These are phyloP conservation scores for Fomitopsis palustris DNA, from an alignment of 1,284 basidiomycete genomes.

Conservation along the genomic window DNA sequence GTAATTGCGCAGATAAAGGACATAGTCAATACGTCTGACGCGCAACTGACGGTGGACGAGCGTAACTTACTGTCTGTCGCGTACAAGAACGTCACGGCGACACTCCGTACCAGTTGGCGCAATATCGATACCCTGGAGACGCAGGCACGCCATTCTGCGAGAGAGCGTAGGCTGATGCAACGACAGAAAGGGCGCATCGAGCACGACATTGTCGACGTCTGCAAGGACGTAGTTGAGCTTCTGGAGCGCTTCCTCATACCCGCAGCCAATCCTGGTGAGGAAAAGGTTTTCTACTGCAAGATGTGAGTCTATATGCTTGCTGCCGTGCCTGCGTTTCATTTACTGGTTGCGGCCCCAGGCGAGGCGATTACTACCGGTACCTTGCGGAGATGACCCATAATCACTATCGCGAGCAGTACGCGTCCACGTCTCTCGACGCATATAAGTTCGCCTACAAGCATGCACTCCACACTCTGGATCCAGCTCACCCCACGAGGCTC, in stretches of 20 bases:
- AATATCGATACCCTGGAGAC: slow-evolving; percentile 54
- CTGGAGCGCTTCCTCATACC: slow-evolving; percentile 53
- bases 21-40: slow-evolving; percentile 45
- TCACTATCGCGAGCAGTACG: slow-evolving; percentile 44
- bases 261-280: slow-evolving; percentile 54
- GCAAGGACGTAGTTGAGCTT: slow-evolving; percentile 55
- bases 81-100: slow-evolving; percentile 66
- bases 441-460: slow-evolving; percentile 69
- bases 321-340: background rate
- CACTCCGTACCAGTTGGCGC: slow-evolving; percentile 61
- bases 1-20: slow-evolving; percentile 56
- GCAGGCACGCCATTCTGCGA: slow-evolving; percentile 29
- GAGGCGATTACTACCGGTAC: slow-evolving; percentile 70
- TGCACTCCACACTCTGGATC: slow-evolving; percentile 51
- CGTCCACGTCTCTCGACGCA: slow-evolving; percentile 53
- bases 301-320: slow-evolving; percentile 39
- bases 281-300: slow-evolving; percentile 67
- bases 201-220: slow-evolving; percentile 50
- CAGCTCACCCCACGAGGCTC: slow-evolving; percentile 71
- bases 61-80: slow-evolving; percentile 68
- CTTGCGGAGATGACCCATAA: slow-evolving; percentile 55
- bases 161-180: slow-evolving; percentile 47
- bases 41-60: slow-evolving; percentile 55
- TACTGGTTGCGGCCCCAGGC: slow-evolving; percentile 35
- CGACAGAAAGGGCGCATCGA: slow-evolving; percentile 53